These are phyloP conservation scores for Malassezia brasiliensis DNA, from an alignment of 1,284 basidiomycete species.

Conservation along the genomic window DNA sequence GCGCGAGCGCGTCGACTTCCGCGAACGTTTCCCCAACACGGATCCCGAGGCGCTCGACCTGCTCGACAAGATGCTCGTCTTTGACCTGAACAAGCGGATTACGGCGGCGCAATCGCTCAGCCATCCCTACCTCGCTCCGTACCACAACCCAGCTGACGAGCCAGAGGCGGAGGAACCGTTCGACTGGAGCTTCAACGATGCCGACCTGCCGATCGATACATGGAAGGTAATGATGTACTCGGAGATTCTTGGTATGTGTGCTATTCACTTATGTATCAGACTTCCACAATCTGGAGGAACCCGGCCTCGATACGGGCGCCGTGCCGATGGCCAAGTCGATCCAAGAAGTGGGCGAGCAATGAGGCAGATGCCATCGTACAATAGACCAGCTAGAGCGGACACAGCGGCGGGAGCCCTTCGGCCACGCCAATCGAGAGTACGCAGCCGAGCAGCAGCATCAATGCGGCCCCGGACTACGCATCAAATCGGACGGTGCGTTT, in stretches of 20 bases:
- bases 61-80: slow-evolving; percentile 97
- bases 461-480: too few relatives aligned
- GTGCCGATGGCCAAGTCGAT: slow-evolving; percentile 2
- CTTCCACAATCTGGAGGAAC: slow-evolving; percentile 48
- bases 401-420: too few relatives aligned
- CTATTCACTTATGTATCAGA: slow-evolving; percentile 14
- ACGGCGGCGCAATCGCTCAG: slow-evolving; percentile 79
- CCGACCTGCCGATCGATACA: slow-evolving; percentile 95
- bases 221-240: slow-evolving; percentile 75
- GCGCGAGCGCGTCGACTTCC: slow-evolving; percentile 86
- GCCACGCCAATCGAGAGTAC: too few relatives aligned
- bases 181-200: slow-evolving; percentile 99
- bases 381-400: too few relatives aligned
- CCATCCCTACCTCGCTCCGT: slow-evolving; percentile 91
- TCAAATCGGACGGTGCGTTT: too few relatives aligned
- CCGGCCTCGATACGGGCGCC: neutral
- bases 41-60: slow-evolving; percentile 92
- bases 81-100: slow-evolving; percentile 94
- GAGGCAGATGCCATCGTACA: neutral
- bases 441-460: too few relatives aligned
- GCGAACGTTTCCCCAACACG: slow-evolving; percentile 78
- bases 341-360: slow-evolving; percentile 3
- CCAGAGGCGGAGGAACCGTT: slow-evolving; percentile 88
- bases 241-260: slow-evolving; percentile 47
- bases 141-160: slow-evolving; percentile 97